phyloP scores from a whole-genome alignment of 176 grass and related monocot genomes.

The Musa acuminata region DNA sequence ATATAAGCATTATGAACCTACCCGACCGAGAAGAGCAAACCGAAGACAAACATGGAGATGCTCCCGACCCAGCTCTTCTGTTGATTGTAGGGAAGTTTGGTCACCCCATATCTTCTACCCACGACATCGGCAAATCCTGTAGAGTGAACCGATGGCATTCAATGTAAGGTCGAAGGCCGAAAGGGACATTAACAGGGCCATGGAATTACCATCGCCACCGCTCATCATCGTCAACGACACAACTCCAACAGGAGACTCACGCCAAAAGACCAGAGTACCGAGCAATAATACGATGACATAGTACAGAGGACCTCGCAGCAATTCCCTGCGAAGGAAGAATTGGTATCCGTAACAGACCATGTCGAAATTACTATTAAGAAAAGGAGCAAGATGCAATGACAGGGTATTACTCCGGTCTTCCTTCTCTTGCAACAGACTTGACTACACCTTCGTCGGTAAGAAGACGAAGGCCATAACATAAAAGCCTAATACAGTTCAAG shows the following conservation, averaged over 20 bases:
- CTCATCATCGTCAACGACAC: conserved; percentile 91
- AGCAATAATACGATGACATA: conserved; percentile 55
- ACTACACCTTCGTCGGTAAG: conserved; percentile 63
- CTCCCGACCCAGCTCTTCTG: conserved; percentile 90
- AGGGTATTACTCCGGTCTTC: conserved; percentile 70
- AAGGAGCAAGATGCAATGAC: background rate
- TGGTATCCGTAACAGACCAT: background rate
- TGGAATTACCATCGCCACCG: conserved; percentile 67
- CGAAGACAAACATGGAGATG: conserved; percentile 72
- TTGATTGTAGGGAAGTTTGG: conserved; percentile 74
- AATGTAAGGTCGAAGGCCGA: background rate
- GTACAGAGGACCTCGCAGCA: conserved; percentile 76
- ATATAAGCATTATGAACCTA: background rate
- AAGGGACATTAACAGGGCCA: background rate
- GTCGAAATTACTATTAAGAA: background rate
- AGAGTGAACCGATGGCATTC: background rate
- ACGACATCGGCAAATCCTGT: conserved; percentile 89
- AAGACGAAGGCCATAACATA: conserved; percentile 51
- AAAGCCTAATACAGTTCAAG: conserved; percentile 57
- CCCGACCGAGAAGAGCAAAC: conserved; percentile 59
- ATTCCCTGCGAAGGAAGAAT: conserved; percentile 47
- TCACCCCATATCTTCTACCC: conserved; percentile 60
- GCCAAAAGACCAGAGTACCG: conserved; percentile 67
- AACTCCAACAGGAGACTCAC: conserved; percentile 68
- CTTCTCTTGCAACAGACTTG: conserved; percentile 81